These are phyloP conservation scores for Colletotrichum sp. DNA, from an alignment of 2,329 filamentous ascomycete genomes.

Conservation along the genomic window DNA sequence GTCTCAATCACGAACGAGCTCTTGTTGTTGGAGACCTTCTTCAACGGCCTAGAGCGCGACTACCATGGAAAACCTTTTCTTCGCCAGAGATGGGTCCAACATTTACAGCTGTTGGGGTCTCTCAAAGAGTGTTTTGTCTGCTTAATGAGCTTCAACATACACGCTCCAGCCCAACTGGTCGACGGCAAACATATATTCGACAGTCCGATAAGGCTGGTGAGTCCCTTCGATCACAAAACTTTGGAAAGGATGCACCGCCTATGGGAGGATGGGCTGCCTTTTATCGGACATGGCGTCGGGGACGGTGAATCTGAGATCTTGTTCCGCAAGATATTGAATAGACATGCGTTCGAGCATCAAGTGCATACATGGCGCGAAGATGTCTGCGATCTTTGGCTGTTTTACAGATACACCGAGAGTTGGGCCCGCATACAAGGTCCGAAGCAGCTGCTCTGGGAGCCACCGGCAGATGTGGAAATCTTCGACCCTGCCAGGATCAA, in stretches of 20 bases:
- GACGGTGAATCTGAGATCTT: rapidly evolving
- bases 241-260: rapidly evolving
- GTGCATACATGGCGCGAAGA: rapidly evolving
- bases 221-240: rapidly evolving
- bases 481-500: background rate
- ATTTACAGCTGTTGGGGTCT: background rate
- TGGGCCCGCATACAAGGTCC: rapidly evolving
- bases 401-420: background rate
- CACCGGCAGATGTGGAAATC: background rate
- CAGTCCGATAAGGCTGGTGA: rapidly evolving
- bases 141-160: background rate
- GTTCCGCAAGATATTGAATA: background rate
- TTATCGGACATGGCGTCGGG: rapidly evolving
- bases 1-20: background rate
- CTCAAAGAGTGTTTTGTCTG: background rate
- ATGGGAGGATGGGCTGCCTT: background rate
- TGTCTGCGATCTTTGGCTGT: background rate
- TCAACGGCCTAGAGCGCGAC: background rate
- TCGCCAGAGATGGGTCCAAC: background rate
- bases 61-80: background rate
- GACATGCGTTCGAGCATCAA: rapidly evolving
- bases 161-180: rapidly evolving
- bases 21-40: background rate
- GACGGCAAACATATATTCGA: background rate
- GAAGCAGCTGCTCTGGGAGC: background rate